Evolutionary conservation across 1,284 basidiomycete genomes (phyloP), one percentile per base, ranked within the genome.

Genomic region (Fomitiporia mediterranea): DNA sequence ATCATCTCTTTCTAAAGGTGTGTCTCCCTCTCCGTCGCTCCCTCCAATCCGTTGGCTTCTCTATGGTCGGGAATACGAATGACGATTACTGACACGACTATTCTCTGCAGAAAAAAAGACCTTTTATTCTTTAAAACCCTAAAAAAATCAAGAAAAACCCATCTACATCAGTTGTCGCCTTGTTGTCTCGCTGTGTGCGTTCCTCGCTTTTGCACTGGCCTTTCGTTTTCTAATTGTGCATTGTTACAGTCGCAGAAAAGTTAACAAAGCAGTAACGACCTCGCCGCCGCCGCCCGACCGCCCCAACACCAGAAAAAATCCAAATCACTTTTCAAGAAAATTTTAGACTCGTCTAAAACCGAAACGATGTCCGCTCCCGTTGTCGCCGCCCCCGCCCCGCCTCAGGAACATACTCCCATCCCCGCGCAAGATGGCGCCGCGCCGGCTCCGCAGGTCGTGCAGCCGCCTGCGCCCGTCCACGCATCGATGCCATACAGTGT

Each of bases 191-290:
- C 77, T 82, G 76, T 85, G 82, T 85, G 65, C 63, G 78, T 68
- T 56, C 56, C n/a, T 35, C n/a, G 23, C 51, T 37, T 58, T 34
- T 59, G 65, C 64, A 63, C 61, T 55, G 54, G 58, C 60, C 48
- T 13, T 19, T 8, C 28, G n/a, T 32, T 32, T n/a, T 30, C 13
- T 34, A 9, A 34, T 28, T 11, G 25, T 15, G 11, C 19, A 9
- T 19, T n/a, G 55, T 61, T 56, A 50, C 68, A 82, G 78, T 80
- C 74, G 71, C 75, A 84, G 80, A 88, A 86, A 85, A 89, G 87
- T 72, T 77, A 37, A 81, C 77, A 86, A 86, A 88, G 82, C 85
- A 89, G 86, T 89, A 89, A 89, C 87, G 87, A 89, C 84, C 82
- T 19, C 35, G 69, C 72, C 64, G 68, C 72, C 70, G 73, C 77